Base-by-base conservation (phyloP, 768 basidiomycete species). In the Xanthoconium stramineum region DNA sequence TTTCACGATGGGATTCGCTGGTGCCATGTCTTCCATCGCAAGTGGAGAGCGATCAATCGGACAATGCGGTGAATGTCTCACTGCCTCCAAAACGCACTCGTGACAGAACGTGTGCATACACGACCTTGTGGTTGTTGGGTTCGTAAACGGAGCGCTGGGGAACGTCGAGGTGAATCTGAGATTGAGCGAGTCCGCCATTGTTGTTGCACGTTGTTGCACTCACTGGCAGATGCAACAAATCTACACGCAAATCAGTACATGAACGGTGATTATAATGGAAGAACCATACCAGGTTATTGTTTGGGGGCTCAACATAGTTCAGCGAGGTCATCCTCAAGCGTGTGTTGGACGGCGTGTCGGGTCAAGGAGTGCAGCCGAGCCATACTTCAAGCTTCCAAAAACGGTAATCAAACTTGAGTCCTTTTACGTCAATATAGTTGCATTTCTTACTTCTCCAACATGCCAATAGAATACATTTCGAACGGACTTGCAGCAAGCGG, bases 81-180 rank as follows among this genome's bases (percentile, higher is more conserved):
- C 78, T 0, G 93, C 89, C 48, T 78, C 76, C n/a, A 74, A 62
- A 57, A 94, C 89, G 65, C 94, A 96, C 32, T 83, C 85, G n/a
- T 73, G 72, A 69, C 94, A 96, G 69, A 95, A 95, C 0, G 91
- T 95, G 67, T 93, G 94, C 56, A 81, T 77, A 63, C 94, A 95
- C 9, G 86, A 83, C 39, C 72, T 79, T 0, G 90, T 86, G 0
- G 88, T 89, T 1, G 79, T 80, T 11, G 93, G 94, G 32, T 91
- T 82, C 9, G 83, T 73, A 65, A 94, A 94, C 3, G 91, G 89
- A 53, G 78, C 77, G 24, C 86, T 88, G 64, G 33, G 15, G 47
- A 20, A 30, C 19, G 48, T 52, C 46, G 32, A 39, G 24, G 48
- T 48, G 55, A 55, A 60, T 56, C 56, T 50, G 33, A 39, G 58